Percentiles rank a stretch among this genome's conserved stretches.
phyloP scores from a whole-genome alignment of 371 early-diverging fungal species.

The Blakeslea trispora region DNA sequence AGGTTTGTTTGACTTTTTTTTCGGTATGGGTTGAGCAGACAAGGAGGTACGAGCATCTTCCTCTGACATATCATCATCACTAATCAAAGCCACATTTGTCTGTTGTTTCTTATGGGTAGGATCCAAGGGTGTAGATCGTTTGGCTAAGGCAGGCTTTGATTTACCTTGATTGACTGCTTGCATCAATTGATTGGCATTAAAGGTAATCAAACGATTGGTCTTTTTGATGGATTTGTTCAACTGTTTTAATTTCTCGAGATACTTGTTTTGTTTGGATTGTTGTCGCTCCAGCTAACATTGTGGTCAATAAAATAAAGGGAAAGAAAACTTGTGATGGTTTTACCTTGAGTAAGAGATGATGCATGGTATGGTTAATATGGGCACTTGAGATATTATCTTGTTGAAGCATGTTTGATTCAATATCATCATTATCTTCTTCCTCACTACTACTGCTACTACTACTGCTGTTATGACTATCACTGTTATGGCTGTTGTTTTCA shows the following conservation, averaged over 20 bases:
- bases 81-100: neutral
- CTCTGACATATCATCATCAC: neutral
- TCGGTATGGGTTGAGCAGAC: no score
- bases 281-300: constrained; percentile 15
- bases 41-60: no score
- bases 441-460: constrained; percentile 10
- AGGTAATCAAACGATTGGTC: constrained; percentile 11
- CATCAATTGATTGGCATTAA: constrained; percentile 14
- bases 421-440: constrained; percentile 3
- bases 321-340: no score
- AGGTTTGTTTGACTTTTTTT: neutral
- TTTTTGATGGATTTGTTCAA: constrained; percentile 14
- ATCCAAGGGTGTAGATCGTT: constrained; percentile 8
- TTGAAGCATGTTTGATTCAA: neutral
- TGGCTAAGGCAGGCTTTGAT: neutral
- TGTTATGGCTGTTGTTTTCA: neutral
- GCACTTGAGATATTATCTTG: constrained; percentile 5
- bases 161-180: neutral
- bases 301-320: neutral
- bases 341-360: constrained; percentile 10
- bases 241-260: constrained; percentile 18
- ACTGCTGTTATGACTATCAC: neutral
- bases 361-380: constrained; percentile 11
- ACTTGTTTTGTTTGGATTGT: constrained; percentile 16
- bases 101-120: neutral